Conservation (phyloP, 768 basidiomycete genomes). For the Podaxis carcinomalis region DNA sequence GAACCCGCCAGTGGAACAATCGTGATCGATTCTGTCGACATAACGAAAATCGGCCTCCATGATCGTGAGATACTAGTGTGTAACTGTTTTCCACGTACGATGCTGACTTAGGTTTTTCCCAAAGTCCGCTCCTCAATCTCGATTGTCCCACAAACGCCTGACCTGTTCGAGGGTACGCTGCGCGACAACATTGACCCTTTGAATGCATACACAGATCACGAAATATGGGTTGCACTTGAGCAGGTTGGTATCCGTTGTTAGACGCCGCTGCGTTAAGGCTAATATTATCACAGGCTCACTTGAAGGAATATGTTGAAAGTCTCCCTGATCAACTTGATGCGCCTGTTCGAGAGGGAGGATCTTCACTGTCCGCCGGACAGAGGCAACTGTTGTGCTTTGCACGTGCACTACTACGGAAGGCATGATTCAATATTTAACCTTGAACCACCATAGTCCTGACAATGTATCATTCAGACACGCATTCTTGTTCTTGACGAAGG, state of each 20-base stretch:
- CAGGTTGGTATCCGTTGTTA: constrained; percentile 35
- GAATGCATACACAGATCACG: constrained; percentile 64
- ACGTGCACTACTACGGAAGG: constrained; percentile 75
- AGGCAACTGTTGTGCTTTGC: constrained; percentile 88
- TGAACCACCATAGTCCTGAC: neutral
- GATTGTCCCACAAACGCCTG: constrained; percentile 81
- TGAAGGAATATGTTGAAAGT: constrained; percentile 65
- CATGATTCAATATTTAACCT: constrained; percentile 17
- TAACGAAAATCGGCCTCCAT: constrained; percentile 70
- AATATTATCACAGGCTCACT: constrained; percentile 41
- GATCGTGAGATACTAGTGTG: constrained; percentile 42
- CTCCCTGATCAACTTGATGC: constrained; percentile 70
- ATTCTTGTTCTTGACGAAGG: constrained; percentile 94
- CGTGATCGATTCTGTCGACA: constrained; percentile 71
- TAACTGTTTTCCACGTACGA: neutral
- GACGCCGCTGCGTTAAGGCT: neutral
- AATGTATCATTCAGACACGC: constrained; percentile 48
- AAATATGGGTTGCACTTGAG: constrained; percentile 85
- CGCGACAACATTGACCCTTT: constrained; percentile 90
- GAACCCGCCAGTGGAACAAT: constrained; percentile 68
- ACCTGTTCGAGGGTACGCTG: constrained; percentile 68
- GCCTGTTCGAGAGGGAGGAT: constrained; percentile 71
- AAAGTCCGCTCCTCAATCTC: constrained; percentile 74
- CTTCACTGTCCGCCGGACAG: constrained; percentile 82
- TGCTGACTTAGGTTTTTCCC: neutral